phyloP scores from a whole-genome alignment of 371 early-diverging fungal species.

The Mortierella sp. region DNA sequence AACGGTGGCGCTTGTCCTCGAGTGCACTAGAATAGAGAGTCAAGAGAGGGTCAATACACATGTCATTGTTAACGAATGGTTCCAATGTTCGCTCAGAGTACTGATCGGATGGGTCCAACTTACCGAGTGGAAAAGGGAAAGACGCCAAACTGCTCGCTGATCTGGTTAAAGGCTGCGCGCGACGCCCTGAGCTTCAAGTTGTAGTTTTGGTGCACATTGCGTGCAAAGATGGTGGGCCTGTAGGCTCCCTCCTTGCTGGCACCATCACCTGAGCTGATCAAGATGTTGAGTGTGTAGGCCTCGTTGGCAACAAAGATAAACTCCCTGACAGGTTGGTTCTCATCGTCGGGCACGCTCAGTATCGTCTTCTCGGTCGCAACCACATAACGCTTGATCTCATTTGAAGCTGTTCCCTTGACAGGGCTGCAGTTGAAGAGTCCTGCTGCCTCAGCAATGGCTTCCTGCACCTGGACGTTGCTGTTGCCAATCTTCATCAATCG shows the following conservation, averaged over 20 bases:
- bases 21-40: conserved; percentile 58
- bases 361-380: conserved; percentile 75
- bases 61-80: background rate
- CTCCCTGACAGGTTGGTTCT: conserved; percentile 73
- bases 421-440: conserved; percentile 87
- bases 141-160: conserved; percentile 77
- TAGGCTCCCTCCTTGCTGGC: conserved; percentile 68
- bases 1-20: conserved; percentile 82
- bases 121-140: conserved; percentile 86
- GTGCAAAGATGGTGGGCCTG: conserved; percentile 87
- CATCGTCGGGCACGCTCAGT: conserved; percentile 82
- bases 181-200: conserved; percentile 89
- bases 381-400: conserved; percentile 84
- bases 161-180: conserved; percentile 77
- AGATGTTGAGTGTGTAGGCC: conserved; percentile 85
- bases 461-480: conserved; percentile 56
- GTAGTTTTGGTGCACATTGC: conserved; percentile 82
- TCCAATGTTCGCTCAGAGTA: background rate
- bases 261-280: conserved; percentile 87
- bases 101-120: background rate
- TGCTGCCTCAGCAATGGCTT: conserved; percentile 80
- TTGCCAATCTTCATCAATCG: conserved; percentile 72
- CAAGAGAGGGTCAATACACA: background rate
- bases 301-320: conserved; percentile 85
- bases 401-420: conserved; percentile 87